Evolutionary conservation across 331 rosid species (phyloP).

Genomic region (Cydonia oblonga): DNA sequence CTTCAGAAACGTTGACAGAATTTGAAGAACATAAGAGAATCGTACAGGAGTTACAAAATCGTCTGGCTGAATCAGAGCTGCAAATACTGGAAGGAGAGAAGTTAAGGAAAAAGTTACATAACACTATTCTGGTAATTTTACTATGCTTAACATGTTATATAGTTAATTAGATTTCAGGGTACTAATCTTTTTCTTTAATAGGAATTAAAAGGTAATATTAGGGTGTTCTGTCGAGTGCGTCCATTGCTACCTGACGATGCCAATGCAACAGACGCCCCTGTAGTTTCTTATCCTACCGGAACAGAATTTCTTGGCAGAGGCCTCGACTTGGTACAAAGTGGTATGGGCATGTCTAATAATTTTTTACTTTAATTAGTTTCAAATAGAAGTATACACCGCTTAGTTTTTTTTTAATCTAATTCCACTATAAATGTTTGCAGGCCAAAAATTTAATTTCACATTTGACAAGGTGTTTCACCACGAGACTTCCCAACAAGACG

Average conservation of each 20-base stretch:
- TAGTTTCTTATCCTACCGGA: slow-evolving; percentile 69
- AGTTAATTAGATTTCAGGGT: neutral
- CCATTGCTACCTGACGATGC: slow-evolving; percentile 79
- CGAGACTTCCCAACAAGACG: slow-evolving; percentile 73
- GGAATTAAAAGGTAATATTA: slow-evolving; percentile 95
- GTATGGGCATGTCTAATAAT: slow-evolving; percentile 25
- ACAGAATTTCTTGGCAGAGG: slow-evolving; percentile 75
- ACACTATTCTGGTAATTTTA: slow-evolving; percentile 60
- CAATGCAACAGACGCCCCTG: slow-evolving; percentile 36
- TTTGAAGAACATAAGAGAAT: slow-evolving; percentile 50
- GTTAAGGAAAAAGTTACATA: slow-evolving; percentile 64
- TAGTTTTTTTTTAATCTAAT: neutral
- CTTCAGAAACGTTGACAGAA: slow-evolving; percentile 39
- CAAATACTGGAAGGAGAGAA: slow-evolving; percentile 68
- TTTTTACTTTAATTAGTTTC: neutral
- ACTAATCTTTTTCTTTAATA: neutral
- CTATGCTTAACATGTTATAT: neutral
- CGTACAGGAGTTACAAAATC: slow-evolving; percentile 45
- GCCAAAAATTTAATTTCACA: slow-evolving; percentile 71
- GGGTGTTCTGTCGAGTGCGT: slow-evolving; percentile 92
- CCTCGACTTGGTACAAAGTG: slow-evolving; percentile 64
- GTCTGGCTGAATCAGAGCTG: slow-evolving; percentile 46
- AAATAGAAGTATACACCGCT: neutral
- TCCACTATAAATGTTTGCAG: slow-evolving; percentile 23
- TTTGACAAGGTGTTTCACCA: slow-evolving; percentile 88